Evolutionary conservation across 2,329 filamentous ascomycete species (phyloP), one percentile per base, ranked within the genome.

Genomic region (Hypoxylon sp.): DNA sequence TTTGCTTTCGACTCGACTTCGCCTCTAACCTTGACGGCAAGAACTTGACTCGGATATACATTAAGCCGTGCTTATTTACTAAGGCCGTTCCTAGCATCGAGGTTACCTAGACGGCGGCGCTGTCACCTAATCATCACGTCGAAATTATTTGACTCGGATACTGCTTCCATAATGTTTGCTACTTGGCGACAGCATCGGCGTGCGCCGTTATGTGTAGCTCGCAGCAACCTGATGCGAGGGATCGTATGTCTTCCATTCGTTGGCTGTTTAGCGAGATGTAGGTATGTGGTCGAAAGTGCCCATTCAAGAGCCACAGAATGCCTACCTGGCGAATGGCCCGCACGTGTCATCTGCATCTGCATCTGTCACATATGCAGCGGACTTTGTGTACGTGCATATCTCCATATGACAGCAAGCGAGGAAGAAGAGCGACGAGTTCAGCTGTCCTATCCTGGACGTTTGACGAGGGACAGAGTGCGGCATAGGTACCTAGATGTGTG

Each of bases 301-400:
- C 30, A 13, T 3, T 17, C 17, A 2, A 19, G n/a, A 5, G 17
- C 37, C 17, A 4, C 37, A 41, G 20, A 26, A 26, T 7, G 4
- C 37, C 37, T 41, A 20, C 17, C 37, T 19, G 37, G 10, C 6
- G 7, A 5, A 6, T 17, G 6, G 13, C 4, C 8, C 20, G 1
- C 13, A 28, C 10, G 15, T 13, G 26, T 7, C 13, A 47, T 47
- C 2, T 26, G n/a, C 30, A 17, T n/a, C 44, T 47, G n/a, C 15
- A 10, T 26, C 44, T 48, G 24, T 30, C 44, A 17, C 44, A 17
- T 28, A 24, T 48, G 44, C 44, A 30, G 24, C 24, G 44, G 44
- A 28, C 44, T 48, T 48, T 48, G 44, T 26, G 4, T n/a, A n/a
- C 22, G 20, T 19, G n/a, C n/a, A n/a, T n/a, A n/a, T n/a, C n/a